Conservation (phyloP, 2,329 filamentous ascomycete genomes). For the Allantophomopsis cytisporea region DNA sequence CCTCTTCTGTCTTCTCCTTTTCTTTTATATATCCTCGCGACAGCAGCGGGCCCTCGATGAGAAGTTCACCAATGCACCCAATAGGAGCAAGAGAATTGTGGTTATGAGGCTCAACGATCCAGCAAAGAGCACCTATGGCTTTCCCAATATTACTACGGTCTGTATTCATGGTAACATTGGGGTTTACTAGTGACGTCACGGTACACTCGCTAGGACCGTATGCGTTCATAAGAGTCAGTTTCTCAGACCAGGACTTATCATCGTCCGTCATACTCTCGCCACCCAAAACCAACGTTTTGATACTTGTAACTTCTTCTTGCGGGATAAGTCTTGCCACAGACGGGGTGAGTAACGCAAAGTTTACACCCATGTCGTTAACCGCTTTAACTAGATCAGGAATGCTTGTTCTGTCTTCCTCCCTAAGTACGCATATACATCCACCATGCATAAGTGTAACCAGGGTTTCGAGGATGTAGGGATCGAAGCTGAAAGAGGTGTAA, state of each 20-base stretch:
- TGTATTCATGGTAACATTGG: background rate
- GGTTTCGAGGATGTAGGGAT: background rate
- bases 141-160: constrained; percentile 2
- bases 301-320: background rate
- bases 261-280: constrained; percentile 21
- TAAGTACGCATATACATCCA: background rate
- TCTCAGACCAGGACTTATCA: constrained; percentile 16
- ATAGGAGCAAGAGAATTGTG: constrained; percentile 2
- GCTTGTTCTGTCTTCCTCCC: background rate
- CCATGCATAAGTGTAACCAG: background rate
- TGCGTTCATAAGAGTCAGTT: constrained; percentile 22
- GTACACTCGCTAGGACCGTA: constrained; percentile 82
- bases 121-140: constrained; percentile 14
- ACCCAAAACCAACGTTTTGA: constrained; percentile 8
- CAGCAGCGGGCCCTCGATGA: constrained; percentile 67
- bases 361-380: constrained; percentile 3
- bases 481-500: background rate
- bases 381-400: background rate
- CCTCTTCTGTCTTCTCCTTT: constrained; percentile 55
- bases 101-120: constrained; percentile 12
- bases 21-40: constrained; percentile 74
- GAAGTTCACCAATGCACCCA: constrained; percentile 43
- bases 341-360: background rate
- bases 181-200: constrained; percentile 21
- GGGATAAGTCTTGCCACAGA: background rate